phyloP scores from a whole-genome alignment of 2,329 filamentous ascomycete species.

The Remersonia thermophila region DNA sequence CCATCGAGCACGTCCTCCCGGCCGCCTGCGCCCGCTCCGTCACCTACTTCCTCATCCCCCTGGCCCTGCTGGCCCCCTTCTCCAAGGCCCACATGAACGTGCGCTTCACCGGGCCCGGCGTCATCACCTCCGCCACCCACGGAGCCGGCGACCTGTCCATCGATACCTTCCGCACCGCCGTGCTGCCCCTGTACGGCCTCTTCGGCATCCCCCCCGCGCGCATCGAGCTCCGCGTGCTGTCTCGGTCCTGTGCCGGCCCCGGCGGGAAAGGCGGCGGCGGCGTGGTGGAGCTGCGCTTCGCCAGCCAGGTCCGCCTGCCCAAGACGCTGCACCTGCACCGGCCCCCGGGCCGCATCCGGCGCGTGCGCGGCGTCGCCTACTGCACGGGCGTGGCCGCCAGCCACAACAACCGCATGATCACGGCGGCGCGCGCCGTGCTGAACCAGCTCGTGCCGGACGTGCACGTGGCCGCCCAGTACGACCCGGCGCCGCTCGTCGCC shows the following conservation, averaged over 20 bases:
- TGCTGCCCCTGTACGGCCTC: constrained; percentile 77
- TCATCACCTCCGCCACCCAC: constrained; percentile 79
- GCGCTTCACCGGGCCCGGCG: constrained; percentile 76
- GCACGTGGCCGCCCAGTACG: constrained; percentile 75
- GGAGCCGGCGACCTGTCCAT: constrained; percentile 73
- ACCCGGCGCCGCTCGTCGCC: constrained; percentile 46
- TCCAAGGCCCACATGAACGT: constrained; percentile 86
- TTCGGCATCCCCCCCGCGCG: constrained; percentile 74
- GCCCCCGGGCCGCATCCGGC: constrained; percentile 72
- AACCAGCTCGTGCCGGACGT: constrained; percentile 82
- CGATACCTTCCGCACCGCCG: constrained; percentile 85
- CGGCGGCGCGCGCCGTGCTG: constrained; percentile 72
- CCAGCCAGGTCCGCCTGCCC: constrained; percentile 81
- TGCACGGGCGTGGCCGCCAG: constrained; percentile 81
- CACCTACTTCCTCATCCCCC: constrained; percentile 81
- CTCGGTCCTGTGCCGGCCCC: constrained; percentile 63
- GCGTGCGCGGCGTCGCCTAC: constrained; percentile 86
- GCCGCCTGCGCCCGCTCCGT: constrained; percentile 67
- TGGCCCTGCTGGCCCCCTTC: constrained; percentile 86
- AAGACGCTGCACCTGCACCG: constrained; percentile 85
- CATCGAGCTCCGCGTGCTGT: constrained; percentile 74
- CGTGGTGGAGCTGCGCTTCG: constrained; percentile 86
- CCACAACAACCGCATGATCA: constrained; percentile 93
- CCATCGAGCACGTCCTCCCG: constrained; percentile 71
- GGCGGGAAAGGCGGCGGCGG: constrained; percentile 73